These are phyloP conservation scores for Lentinula edodes DNA, from an alignment of 768 basidiomycete genomes.

Conservation along the genomic window DNA sequence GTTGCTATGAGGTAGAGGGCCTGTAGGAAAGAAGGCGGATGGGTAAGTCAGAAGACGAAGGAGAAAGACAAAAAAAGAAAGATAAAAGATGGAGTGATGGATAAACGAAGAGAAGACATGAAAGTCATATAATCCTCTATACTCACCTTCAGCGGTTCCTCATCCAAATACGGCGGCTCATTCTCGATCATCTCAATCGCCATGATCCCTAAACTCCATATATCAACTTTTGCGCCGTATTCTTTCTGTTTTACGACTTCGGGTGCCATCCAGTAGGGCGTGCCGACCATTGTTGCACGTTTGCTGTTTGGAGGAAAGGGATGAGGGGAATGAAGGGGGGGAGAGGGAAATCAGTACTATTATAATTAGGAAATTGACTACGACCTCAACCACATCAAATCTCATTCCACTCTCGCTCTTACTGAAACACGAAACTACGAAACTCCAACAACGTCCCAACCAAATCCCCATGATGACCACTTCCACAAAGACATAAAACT, in stretches of 20 bases:
- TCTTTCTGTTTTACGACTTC: slow-evolving; percentile 97
- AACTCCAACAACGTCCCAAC: too few species aligned
- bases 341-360: too few species aligned
- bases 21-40: not conserved
- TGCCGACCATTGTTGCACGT: slow-evolving; percentile 97
- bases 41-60: not conserved
- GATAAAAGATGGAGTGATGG: not conserved
- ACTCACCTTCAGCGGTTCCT: slow-evolving; percentile 75
- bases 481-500: too few species aligned
- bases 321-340: too few species aligned
- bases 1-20: slow-evolving; percentile 95
- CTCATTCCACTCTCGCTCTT: too few species aligned
- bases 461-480: too few species aligned
- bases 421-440: too few species aligned
- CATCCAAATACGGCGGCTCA: slow-evolving; percentile 93
- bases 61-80: not conserved
- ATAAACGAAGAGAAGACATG: not conserved
- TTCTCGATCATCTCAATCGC: slow-evolving; percentile 99
- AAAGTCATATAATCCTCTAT: not conserved
- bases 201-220: slow-evolving; percentile 98
- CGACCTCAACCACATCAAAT: too few species aligned
- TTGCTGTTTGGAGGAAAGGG: slow-evolving; percentile 71
- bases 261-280: slow-evolving; percentile 99
- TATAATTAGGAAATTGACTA: too few species aligned
- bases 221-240: slow-evolving; percentile 87